These are phyloP conservation scores for Grifola frondosa DNA, from an alignment of 1,284 basidiomycete genomes.

Conservation along the genomic window DNA sequence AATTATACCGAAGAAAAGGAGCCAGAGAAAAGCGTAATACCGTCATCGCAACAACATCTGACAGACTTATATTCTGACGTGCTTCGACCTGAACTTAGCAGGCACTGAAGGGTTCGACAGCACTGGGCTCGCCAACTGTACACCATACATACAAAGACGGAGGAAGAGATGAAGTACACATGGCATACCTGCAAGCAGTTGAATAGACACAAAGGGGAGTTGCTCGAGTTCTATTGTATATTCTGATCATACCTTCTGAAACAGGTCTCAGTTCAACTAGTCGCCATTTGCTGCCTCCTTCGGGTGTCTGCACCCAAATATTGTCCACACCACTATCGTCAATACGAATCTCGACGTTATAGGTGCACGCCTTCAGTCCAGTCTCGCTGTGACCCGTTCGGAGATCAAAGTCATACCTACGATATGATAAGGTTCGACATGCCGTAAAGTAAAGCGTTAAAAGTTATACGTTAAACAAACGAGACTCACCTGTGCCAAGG, in stretches of 20 bases:
- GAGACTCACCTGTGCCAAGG: constrained; percentile 76
- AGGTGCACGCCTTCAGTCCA: constrained; percentile 79
- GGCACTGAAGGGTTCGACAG: too few relatives aligned
- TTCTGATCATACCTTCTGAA: constrained; percentile 78
- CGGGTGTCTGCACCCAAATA: constrained; percentile 69
- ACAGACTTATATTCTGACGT: too few relatives aligned
- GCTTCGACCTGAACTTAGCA: too few relatives aligned
- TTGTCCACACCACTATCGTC: constrained; percentile 44
- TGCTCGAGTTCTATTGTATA: too few relatives aligned
- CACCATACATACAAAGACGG: too few relatives aligned
- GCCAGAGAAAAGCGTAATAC: too few relatives aligned
- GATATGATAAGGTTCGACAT: constrained; percentile 16
- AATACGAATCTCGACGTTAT: constrained; percentile 55
- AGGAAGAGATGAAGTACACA: too few relatives aligned
- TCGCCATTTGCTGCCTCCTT: constrained; percentile 59
- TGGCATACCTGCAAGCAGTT: neutral
- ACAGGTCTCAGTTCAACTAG: constrained; percentile 78
- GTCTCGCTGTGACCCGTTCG: constrained; percentile 74
- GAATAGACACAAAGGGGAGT: neutral
- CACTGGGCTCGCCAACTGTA: too few relatives aligned
- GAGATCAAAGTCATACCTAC: constrained; percentile 74
- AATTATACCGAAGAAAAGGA: too few relatives aligned
- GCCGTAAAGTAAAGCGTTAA: neutral
- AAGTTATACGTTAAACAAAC: too few relatives aligned
- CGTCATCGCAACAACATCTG: too few relatives aligned